phyloP scores from a whole-genome alignment of 176 grass and related monocot species.

The Typha latifolia region DNA sequence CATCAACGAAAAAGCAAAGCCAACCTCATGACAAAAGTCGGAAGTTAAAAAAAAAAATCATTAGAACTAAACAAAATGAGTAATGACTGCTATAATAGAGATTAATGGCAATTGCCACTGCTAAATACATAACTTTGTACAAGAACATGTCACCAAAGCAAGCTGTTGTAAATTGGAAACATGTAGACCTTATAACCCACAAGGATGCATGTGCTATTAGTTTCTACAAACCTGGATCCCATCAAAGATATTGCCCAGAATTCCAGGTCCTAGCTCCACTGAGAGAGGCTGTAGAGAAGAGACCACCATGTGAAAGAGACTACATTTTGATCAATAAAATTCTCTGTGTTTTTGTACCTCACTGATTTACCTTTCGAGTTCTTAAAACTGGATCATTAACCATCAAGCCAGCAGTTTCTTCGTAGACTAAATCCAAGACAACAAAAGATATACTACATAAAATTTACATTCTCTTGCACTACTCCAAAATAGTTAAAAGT shows the following conservation, averaged over 20 bases:
- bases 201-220: not conserved
- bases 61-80: conserved; percentile 4
- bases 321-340: not conserved
- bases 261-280: conserved; percentile 70
- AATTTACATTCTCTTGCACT: not conserved
- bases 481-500: not conserved
- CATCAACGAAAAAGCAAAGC: no score
- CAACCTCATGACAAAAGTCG: no score
- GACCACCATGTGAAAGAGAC: not conserved
- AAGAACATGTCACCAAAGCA: not conserved
- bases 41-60: not conserved
- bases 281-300: conserved; percentile 57
- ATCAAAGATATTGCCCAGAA: conserved; percentile 94
- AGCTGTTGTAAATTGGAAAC: not conserved
- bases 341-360: not conserved
- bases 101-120: not conserved
- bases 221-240: conserved; percentile 62
- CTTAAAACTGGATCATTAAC: conserved; percentile 79
- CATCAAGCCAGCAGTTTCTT: conserved; percentile 81
- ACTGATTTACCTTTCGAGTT: conserved; percentile 39
- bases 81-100: no score
- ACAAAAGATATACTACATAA: conserved; percentile 5
- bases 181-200: no score
- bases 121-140: not conserved
- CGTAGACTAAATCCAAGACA: conserved; percentile 46